Base-by-base conservation (phyloP, 495 filamentous ascomycete genomes). In the Corynascus novoguineensis region DNA sequence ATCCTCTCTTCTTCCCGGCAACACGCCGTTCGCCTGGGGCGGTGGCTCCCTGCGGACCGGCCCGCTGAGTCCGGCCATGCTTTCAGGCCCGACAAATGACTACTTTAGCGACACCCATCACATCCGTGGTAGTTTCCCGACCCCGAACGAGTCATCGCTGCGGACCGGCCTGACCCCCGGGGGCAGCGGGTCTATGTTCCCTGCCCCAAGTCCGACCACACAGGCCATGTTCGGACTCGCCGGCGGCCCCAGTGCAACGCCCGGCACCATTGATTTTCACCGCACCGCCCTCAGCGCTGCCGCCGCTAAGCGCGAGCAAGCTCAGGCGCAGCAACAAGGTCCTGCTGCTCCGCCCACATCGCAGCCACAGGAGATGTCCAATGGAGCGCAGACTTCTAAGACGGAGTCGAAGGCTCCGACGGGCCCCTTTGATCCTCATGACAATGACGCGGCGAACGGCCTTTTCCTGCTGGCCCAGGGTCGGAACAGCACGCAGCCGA, bases 111-210 rank as follows among this genome's bases (percentile, higher is more conserved):
- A 95, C 68, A 90, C 88, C 8, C 84, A 86, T 64, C 88, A 92
- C 67, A 82, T 95, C 53, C 78, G 89, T 60, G 85, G 88, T 49
- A 81, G 86, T 31, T 95, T 97, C 68, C 87, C 87, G n/a, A 97
- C 93, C 2, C 95, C 93, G 4, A 97, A 97, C 83, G 93, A 98
- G 73, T 97, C 92, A 0, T 95, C 90, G 2, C 77, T 98, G 17
- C 82, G 93, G 40, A 93, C 89, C 17, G 93, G 93, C 47, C 72
- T 98, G 57, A 98, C 95, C 31, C 93, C 93, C 17, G 93, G 93
- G 50, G 93, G 93, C 40, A 90, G 92, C 65, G 93, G 93, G 57
- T 96, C 92, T 66, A 97, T 98, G 88, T 98, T 98, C 77, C 90
- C 92, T 29, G 88, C 85, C 29, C 88, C 91, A 5, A 92, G 89